Percentiles rank a stretch among this genome's conserved stretches.
These are phyloP conservation scores for Eragrostis tef DNA, from an alignment of 202 grass and related monocot genomes.

Conservation along the genomic window DNA sequence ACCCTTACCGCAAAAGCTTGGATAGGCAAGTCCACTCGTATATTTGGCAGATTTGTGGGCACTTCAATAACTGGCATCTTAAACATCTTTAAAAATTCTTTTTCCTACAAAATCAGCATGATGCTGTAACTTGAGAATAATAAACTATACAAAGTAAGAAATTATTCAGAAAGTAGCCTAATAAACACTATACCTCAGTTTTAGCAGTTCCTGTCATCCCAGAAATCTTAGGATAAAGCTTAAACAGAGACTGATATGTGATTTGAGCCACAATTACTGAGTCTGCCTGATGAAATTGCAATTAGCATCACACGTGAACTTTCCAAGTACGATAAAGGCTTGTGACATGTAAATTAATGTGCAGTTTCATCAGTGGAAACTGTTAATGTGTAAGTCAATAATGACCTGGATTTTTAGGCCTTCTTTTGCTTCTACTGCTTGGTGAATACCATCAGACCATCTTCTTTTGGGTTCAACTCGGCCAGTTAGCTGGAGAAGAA, in stretches of 20 bases:
- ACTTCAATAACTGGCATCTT: conserved; percentile 96
- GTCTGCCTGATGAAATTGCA: conserved; percentile 77
- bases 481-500: conserved; percentile 79
- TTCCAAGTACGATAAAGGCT: conserved; percentile 38
- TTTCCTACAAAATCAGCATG: conserved; percentile 67
- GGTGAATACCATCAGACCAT: conserved; percentile 99
- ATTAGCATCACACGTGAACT: conserved; percentile 48
- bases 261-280: conserved; percentile 98
- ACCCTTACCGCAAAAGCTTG: conserved; percentile 94
- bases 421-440: conserved; percentile 99
- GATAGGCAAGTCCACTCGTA: conserved; percentile 86
- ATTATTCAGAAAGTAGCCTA: conserved; percentile 28
- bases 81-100: conserved; percentile 99
- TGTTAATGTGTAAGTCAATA: conserved; percentile 30
- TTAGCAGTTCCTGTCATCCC: conserved; percentile 99
- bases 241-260: conserved; percentile 97
- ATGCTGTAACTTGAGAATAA: conserved; percentile 26
- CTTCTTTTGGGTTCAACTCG: conserved; percentile 92
- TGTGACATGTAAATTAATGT: neutral
- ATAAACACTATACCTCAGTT: conserved; percentile 75
- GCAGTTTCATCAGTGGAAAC: conserved; percentile 17
- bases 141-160: conserved; percentile 24
- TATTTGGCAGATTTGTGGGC: conserved; percentile 95
- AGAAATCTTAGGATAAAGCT: conserved; percentile 97
- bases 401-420: conserved; percentile 83